Evolutionary conservation across 78 protist genomes (phyloP).

Genomic region (Protostelium mycophagum): DNA sequence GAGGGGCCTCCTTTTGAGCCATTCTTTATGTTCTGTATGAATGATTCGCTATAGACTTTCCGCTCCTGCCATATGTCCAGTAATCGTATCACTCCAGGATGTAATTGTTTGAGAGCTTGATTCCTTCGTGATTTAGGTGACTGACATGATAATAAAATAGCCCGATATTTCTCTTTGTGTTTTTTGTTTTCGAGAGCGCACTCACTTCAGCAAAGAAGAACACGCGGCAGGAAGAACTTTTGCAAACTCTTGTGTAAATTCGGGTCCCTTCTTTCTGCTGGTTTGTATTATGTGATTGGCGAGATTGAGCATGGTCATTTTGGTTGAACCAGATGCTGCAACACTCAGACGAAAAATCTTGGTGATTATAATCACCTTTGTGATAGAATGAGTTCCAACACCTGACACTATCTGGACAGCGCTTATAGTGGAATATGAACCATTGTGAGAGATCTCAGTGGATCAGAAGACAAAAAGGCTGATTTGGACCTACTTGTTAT

Average conservation of each 20-base stretch:
- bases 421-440: background rate
- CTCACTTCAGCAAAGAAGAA: background rate
- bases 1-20: background rate
- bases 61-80: background rate
- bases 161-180: background rate
- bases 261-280: background rate
- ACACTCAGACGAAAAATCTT: background rate
- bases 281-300: background rate
- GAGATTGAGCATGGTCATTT: background rate
- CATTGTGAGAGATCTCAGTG: background rate
- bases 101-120: background rate
- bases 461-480: background rate
- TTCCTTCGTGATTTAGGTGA: too few species aligned
- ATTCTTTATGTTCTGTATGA: background rate
- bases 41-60: background rate
- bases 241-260: background rate
- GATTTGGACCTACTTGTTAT: background rate
- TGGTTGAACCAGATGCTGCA: background rate
- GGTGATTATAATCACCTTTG: background rate
- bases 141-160: background rate
- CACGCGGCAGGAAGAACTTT: background rate
- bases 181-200: background rate
- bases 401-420: background rate
- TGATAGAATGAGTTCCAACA: background rate
- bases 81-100: background rate